Conservation (phyloP, 805 yeast species). For the Yarrowia sp. region DNA sequence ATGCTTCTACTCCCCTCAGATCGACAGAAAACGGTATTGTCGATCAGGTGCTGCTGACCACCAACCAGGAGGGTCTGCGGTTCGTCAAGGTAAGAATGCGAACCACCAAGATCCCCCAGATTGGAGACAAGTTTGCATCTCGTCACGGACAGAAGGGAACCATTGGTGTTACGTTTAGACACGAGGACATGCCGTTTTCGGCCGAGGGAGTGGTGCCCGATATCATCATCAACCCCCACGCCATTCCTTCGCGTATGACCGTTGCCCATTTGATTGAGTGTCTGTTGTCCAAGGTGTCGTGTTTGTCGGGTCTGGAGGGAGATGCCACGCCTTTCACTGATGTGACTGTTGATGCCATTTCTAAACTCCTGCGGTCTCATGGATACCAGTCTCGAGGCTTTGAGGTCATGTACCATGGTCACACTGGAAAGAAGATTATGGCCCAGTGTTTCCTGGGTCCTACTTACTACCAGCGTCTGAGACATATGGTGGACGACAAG, state of each 20-base stretch:
- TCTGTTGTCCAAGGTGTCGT: constrained; percentile 89
- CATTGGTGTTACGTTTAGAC: constrained; percentile 96
- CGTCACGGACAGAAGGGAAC: constrained; percentile 99
- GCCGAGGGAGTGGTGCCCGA: constrained; percentile 97
- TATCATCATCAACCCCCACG: constrained; percentile 96
- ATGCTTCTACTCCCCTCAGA: constrained; percentile 96
- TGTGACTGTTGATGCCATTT: constrained; percentile 96
- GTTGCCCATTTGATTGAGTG: constrained; percentile 99
- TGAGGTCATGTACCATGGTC: constrained; percentile 98
- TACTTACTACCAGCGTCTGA: constrained; percentile 95
- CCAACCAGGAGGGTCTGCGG: constrained; percentile 96
- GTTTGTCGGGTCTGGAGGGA: constrained; percentile 95
- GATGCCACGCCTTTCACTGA: constrained; percentile 99
- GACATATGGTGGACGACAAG: constrained; percentile 99
- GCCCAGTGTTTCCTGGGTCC: constrained; percentile 99
- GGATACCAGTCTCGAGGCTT: constrained; percentile 98
- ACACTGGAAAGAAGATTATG: constrained; percentile 96
- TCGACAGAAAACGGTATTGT: constrained; percentile 98
- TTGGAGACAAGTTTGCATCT: constrained; percentile 98
- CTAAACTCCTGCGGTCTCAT: constrained; percentile 85
- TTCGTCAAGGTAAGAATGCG: constrained; percentile 98
- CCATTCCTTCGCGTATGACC: constrained; percentile 99
- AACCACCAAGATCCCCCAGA: constrained; percentile 97
- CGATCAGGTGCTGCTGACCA: constrained; percentile 93
- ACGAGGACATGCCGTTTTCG: constrained; percentile 98